Base-by-base conservation (phyloP, 2,329 filamentous ascomycete genomes). In the Diaporthe sp. region DNA sequence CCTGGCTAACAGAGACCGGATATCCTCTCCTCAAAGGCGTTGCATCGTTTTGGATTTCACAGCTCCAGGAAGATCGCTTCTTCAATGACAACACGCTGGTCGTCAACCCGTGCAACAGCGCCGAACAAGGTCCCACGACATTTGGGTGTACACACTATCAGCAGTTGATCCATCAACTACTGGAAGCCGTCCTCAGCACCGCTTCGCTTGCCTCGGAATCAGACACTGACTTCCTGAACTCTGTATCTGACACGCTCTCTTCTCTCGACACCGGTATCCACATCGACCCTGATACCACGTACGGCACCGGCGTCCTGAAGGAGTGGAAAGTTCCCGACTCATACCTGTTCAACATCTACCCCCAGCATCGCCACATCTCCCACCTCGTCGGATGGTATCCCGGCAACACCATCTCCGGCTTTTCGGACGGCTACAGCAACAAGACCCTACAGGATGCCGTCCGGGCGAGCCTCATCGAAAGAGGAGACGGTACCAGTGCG, bases 51-150 rank as follows among this genome's bases (percentile, higher is more conserved):
- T 91, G 90, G 88, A 82, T 91, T 4, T 86, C 85, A 8, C 86
- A 90, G 78, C 84, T 92, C 0, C 87, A 89, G 74, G 79, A 84
- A 5, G 90, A 91, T 78, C 72, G 75, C 1, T 89, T 86, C 80
- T 87, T 82, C 77, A 84, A 87, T 4, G 90, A 91, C 73, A 85
- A 85, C 12, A 87, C 86, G 0, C 83, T 90, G 3, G 89, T 91
- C 0, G 89, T 88, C 1, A 90, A 90, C 77, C 90, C 89, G 0
- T 92, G 90, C 80, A 90, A 88, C 73, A 89, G 87, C n/a, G 88
- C 90, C 1, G 90, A 92, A 80, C 88, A 89, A 53, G 89, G 90
- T 0, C 85, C 86, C 1, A 87, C 86, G 7, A 90, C 88, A 0
- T 90, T 90, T 72, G 88, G 84, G 10, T 90, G 89, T 78, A 82